Percentiles rank a stretch among this genome's conserved stretches.
Conservation (phyloP, 2,329 filamentous ascomycete species). For the Clarireedia monteithiana region DNA sequence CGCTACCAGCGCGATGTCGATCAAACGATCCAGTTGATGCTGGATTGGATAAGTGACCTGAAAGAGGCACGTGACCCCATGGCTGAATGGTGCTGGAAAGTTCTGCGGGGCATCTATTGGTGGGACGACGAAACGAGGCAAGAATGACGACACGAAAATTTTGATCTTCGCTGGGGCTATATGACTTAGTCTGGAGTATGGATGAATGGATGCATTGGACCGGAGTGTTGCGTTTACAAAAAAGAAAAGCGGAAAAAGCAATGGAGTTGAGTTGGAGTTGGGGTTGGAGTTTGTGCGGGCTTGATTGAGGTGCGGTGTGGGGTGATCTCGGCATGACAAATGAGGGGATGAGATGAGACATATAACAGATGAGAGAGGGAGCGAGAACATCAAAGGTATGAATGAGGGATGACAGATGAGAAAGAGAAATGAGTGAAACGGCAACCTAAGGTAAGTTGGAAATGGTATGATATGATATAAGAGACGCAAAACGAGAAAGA, state of each 20-base stretch:
- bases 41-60: conserved; percentile 54
- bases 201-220: too few relatives aligned
- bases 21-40: conserved; percentile 42
- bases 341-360: neutral
- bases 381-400: too few relatives aligned
- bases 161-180: neutral
- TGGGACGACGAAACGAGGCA: neutral
- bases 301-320: too few relatives aligned
- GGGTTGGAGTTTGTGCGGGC: too few relatives aligned
- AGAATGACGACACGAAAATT: neutral
- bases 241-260: too few relatives aligned
- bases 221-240: too few relatives aligned
- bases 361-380: neutral
- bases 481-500: too few relatives aligned
- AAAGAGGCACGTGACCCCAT: conserved; percentile 42
- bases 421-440: neutral
- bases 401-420: neutral
- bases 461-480: too few relatives aligned
- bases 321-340: neutral
- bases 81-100: conserved; percentile 40
- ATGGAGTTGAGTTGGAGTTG: too few relatives aligned
- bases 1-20: conserved; percentile 43
- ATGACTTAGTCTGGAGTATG: neutral
- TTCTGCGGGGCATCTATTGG: conserved; percentile 23
- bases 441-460: too few relatives aligned